Evolutionary conservation across 257 asterid species (phyloP).

Genomic region (Solanum raphanifolium): DNA sequence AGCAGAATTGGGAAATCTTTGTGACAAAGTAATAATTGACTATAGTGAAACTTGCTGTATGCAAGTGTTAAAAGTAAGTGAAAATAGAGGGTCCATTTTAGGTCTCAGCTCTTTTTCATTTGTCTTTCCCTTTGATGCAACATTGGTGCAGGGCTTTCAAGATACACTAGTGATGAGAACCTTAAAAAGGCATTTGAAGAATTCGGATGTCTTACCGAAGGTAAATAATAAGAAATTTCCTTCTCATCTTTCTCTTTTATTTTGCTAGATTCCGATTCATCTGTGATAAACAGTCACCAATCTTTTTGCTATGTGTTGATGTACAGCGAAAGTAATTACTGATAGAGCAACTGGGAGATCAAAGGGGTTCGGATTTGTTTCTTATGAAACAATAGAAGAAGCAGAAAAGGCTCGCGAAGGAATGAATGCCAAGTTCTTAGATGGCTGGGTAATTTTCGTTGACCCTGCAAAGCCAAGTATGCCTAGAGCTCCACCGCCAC

Average conservation of each 20-base stretch:
- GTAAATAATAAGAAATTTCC: constrained; percentile 17
- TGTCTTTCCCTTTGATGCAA: not conserved
- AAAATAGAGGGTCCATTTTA: not conserved
- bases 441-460: constrained; percentile 94
- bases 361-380: constrained; percentile 84
- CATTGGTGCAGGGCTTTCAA: constrained; percentile 61
- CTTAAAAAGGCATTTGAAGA: constrained; percentile 63
- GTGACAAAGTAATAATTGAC: not conserved
- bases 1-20: not conserved
- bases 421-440: constrained; percentile 80
- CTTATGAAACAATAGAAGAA: constrained; percentile 67
- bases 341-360: constrained; percentile 85
- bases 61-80: not conserved
- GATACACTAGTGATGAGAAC: constrained; percentile 64
- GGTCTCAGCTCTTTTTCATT: not conserved
- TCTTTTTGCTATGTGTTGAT: not conserved
- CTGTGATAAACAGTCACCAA: not conserved
- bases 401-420: constrained; percentile 89
- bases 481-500: constrained; percentile 41
- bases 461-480: constrained; percentile 90
- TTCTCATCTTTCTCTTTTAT: not conserved
- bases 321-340: constrained; percentile 64
- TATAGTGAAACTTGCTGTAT: not conserved
- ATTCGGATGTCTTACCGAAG: constrained; percentile 69
- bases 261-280: not conserved